Percentiles rank a stretch among this genome's conserved stretches.
Conservation (phyloP, 192 early-diverging fungal genomes). For the Dispira simplex region DNA sequence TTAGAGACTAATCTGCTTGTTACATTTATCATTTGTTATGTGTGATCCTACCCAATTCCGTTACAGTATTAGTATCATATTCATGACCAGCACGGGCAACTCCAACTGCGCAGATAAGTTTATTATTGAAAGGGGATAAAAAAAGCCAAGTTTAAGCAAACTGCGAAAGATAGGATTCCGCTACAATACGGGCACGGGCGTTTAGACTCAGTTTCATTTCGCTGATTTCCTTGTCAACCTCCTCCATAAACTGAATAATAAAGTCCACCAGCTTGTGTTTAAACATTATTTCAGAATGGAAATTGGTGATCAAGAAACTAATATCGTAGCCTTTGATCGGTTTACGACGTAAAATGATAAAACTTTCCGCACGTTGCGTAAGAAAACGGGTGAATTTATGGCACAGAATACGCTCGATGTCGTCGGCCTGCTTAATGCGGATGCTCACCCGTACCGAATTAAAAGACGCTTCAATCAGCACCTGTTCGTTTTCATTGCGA, state of each 20-base stretch:
- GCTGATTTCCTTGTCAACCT: slow-evolving; percentile 97
- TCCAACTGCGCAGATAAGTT: too few relatives aligned
- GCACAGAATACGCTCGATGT: slow-evolving; percentile 84
- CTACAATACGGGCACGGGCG: slow-evolving; percentile 76
- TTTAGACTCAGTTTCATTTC: slow-evolving; percentile 97
- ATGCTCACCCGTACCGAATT: slow-evolving; percentile 92
- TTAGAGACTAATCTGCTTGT: too few relatives aligned
- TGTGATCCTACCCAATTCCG: too few relatives aligned
- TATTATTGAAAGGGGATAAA: neutral
- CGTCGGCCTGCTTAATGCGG: slow-evolving; percentile 95
- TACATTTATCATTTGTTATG: too few relatives aligned
- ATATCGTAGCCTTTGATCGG: slow-evolving; percentile 93
- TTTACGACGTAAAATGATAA: slow-evolving; percentile 82
- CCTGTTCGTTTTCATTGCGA: slow-evolving; percentile 84
- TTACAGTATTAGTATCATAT: too few relatives aligned
- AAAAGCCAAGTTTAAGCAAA: slow-evolving; percentile 25
- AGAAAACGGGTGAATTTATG: slow-evolving; percentile 98
- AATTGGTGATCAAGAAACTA: slow-evolving; percentile 91
- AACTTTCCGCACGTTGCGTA: slow-evolving; percentile 93
- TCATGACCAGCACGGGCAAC: too few relatives aligned
- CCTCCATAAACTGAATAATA: slow-evolving; percentile 99
- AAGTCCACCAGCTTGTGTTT: slow-evolving; percentile 99
- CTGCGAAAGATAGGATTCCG: slow-evolving; percentile 48
- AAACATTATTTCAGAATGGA: slow-evolving; percentile 96
- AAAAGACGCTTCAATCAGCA: slow-evolving; percentile 83